Evolutionary conservation across 148 eudicot species (phyloP), one percentile per base, ranked within the genome.

Genomic region (Chenopodium formosanum): DNA sequence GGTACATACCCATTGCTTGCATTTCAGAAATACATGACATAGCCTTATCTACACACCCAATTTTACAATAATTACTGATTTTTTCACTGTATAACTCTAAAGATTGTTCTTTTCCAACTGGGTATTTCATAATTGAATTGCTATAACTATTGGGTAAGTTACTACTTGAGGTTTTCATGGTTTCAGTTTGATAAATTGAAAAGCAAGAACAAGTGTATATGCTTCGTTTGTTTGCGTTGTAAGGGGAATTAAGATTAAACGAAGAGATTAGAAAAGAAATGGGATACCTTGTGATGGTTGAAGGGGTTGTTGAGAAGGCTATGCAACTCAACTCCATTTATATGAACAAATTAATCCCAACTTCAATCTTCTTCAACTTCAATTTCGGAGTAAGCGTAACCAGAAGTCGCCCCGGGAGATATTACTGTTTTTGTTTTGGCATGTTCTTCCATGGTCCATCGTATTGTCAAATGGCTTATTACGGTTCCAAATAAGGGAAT

Each of bases 1-100:
- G 92, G 22, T 70, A 83, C 71, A 74, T 86, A 1, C 97, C 96
- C 70, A 92, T 62, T 63, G 97, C 92, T 82, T 95, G 97, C 94
- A 93, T 92, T 83, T 87, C 85, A 47, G 98, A 86, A 25, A 93
- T 69, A 82, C 86, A 79, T 22, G 69, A 71, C 92, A 93, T 86
- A 31, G 98, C 98, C 70, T 86, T 78, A 77, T 90, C 91, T 31
- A 89, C 77, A 82, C 81, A 82, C 17, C 94, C 92, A 62, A 52
- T 66, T 69, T 78, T 85, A 76, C 97, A 92, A 25, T 86, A 80
- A 71, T 82, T 83, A 17, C 86, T 46, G 53, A 95, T 82, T 56
- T 60, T 78, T 20, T 90, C 85, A 75, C 91, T 90, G 80, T 87
- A 95, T 4, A 82, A 34, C 60, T 86, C 89, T 71, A 84, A 84